phyloP scores from a whole-genome alignment of 1,139 yeast genomes.

The Geotrichum europaeum region DNA sequence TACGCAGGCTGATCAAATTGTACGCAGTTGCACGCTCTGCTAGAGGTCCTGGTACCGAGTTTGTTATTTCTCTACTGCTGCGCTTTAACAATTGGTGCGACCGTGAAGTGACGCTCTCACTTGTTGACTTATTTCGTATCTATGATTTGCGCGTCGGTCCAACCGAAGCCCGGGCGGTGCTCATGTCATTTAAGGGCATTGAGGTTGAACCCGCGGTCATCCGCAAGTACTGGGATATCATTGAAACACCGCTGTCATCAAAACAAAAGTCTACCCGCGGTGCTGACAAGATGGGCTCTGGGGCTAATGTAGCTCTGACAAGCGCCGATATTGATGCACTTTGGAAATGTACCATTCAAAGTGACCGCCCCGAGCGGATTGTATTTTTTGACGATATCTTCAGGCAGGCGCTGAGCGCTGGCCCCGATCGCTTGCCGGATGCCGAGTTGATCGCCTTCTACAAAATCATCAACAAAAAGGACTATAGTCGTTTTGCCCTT shows the following conservation, averaged over 20 bases:
- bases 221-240: background rate
- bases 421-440: background rate
- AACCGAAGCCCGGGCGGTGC: background rate
- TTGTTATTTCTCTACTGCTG: background rate
- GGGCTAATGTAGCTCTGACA: background rate
- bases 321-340: background rate
- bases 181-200: background rate
- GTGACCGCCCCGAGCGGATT: background rate
- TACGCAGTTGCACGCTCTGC: background rate
- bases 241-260: background rate
- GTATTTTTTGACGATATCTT: background rate
- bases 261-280: background rate
- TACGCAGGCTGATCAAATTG: background rate
- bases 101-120: background rate
- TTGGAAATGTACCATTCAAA: background rate
- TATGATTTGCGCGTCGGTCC: background rate
- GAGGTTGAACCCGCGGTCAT: background rate
- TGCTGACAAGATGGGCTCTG: background rate
- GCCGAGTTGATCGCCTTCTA: background rate
- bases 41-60: background rate
- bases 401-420: background rate
- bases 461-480: background rate
- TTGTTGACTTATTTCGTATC: background rate
- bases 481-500: background rate
- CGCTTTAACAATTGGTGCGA: background rate